Base-by-base conservation (phyloP, 1,284 basidiomycete genomes). In the Leccinum fallax region DNA sequence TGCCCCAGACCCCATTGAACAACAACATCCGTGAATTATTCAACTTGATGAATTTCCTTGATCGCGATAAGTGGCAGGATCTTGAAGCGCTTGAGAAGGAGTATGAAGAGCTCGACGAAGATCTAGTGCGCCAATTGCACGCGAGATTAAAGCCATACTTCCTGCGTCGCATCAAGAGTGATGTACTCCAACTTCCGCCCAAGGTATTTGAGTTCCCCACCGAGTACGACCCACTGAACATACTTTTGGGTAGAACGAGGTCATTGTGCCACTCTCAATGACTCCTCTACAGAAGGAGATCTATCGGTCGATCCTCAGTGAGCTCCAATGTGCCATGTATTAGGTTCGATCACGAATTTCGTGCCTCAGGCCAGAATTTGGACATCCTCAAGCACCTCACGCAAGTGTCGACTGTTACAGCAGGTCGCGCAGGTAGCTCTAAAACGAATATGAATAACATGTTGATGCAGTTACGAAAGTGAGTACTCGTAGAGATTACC, bases 1-100 rank as follows among this genome's bases (percentile, higher is more conserved):
- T 56, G 11, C 55, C 38, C 21, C 71, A 95, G 84, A 98, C 97
- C 1, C 97, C 97, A 2, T 78, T 99, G 58, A 98, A 99, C 76
- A 98, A 98, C 79, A 98, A 97, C 71, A 89, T 98, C 40, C 85
- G 93, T 58, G 97, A 99, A 76, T 77, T 97, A 24, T 95, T 97
- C 81, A 97, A 95, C 74, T 82, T 98, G 49, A 94, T 98, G 86
- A 93, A 94, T 74, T 97, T 97, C 78, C 84, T 97, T 15, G 93
- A 96, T 74, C 86, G 88, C 1, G 71, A 79, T 2, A 80, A 88
- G 59, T 97, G 92, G 92, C 78, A 78, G 13, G 85, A 96, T 71
- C 77, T 97, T 19, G 85, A 88, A 65, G 81, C 76, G 4, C 80
- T 96, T 5, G 88, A 90, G 66, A 84, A 81, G 69, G 86, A 88